phyloP scores from a whole-genome alignment of 768 basidiomycete genomes.

The Dendrothele bispora region DNA sequence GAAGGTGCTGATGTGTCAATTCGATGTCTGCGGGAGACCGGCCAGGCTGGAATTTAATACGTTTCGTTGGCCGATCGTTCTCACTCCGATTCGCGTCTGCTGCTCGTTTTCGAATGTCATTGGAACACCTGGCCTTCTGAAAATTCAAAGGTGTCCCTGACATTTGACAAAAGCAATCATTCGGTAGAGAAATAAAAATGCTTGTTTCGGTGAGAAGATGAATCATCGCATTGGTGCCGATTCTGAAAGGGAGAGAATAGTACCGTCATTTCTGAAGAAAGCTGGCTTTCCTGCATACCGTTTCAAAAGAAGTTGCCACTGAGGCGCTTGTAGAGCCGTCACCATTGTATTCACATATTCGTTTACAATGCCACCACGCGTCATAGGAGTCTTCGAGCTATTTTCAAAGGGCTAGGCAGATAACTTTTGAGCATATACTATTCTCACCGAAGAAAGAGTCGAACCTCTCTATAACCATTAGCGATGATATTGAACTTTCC shows the following conservation, averaged over 20 bases:
- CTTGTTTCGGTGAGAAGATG: conserved; percentile 77
- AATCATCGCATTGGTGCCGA: conserved; percentile 75
- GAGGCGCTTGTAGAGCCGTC: conserved; percentile 58
- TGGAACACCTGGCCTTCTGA: not conserved
- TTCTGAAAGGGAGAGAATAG: conserved; percentile 55
- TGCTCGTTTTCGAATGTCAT: too few relatives aligned
- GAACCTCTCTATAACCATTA: conserved; percentile 61
- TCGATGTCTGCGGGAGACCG: conserved; percentile 48
- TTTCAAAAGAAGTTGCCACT: conserved; percentile 66
- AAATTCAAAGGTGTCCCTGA: conserved; percentile 57
- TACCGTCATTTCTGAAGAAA: too few relatives aligned
- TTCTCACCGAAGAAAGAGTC: conserved; percentile 13
- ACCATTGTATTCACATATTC: conserved; percentile 75
- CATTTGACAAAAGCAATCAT: conserved; percentile 83
- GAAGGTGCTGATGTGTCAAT: conserved; percentile 56
- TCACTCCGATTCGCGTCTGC: not conserved
- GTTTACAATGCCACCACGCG: conserved; percentile 51
- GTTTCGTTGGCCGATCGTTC: not conserved
- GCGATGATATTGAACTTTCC: conserved; percentile 68
- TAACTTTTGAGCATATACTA: not conserved
- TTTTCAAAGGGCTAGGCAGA: conserved; percentile 37
- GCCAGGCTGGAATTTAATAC: not conserved
- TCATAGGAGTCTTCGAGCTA: conserved; percentile 18
- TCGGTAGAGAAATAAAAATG: conserved; percentile 76
- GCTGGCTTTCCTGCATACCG: conserved; percentile 40